Conservation (phyloP, 805 yeast species). For the Yamadazyma tumulicola region DNA sequence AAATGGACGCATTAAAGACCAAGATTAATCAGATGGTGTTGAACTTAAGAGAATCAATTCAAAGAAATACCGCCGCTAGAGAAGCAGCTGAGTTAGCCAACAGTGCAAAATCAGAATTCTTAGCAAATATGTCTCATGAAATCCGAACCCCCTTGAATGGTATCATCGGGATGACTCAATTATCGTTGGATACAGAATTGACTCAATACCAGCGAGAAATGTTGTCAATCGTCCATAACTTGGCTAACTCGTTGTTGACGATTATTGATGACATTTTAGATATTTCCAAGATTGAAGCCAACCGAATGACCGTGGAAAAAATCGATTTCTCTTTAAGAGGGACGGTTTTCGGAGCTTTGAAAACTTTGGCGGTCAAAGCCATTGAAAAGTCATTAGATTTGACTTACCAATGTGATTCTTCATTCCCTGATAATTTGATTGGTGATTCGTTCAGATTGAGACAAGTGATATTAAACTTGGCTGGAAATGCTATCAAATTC, state of each 20-base stretch:
- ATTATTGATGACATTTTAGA: slow-evolving; percentile 88
- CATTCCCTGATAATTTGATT: slow-evolving; percentile 81
- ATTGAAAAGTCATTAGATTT: slow-evolving; percentile 80
- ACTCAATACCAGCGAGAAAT: slow-evolving; percentile 91
- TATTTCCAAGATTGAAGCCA: slow-evolving; percentile 91
- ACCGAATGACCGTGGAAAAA: slow-evolving; percentile 88
- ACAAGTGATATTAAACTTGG: slow-evolving; percentile 81
- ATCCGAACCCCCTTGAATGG: slow-evolving; percentile 92
- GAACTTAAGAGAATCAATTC: slow-evolving; percentile 82
- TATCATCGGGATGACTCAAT: slow-evolving; percentile 88
- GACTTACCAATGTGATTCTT: slow-evolving; percentile 76
- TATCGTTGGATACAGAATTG: slow-evolving; percentile 81
- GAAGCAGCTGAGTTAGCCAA: slow-evolving; percentile 93
- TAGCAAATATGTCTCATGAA: slow-evolving; percentile 73
- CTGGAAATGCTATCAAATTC: slow-evolving; percentile 88
- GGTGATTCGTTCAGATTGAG: slow-evolving; percentile 88
- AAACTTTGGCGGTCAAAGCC: slow-evolving; percentile 85
- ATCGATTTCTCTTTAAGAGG: slow-evolving; percentile 84
- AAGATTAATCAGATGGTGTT: slow-evolving; percentile 79
- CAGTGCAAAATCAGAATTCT: slow-evolving; percentile 82
- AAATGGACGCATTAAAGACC: slow-evolving; percentile 71
- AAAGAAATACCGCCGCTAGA: slow-evolving; percentile 88
- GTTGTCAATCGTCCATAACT: slow-evolving; percentile 83
- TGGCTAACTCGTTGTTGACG: slow-evolving; percentile 80
- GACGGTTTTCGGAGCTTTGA: slow-evolving; percentile 85